Evolutionary conservation across 441 rosid species (phyloP), one percentile per base, ranked within the genome.

Genomic region (Bruguiera hainesii): DNA sequence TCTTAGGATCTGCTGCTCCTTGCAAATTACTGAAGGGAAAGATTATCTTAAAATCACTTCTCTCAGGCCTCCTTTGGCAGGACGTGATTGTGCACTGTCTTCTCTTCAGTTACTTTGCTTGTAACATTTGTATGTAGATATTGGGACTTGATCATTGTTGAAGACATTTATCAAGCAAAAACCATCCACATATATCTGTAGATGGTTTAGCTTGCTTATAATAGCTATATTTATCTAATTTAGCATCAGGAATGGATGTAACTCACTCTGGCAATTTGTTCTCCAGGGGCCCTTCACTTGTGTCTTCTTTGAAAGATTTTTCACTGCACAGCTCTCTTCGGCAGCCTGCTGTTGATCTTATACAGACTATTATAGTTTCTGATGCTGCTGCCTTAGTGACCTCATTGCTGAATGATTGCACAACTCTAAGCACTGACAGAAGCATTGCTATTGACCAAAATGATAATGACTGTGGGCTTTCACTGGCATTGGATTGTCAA

Each of bases 321-420:
- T 87, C 97, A 29, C 97, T 96, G 74, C 96, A 96, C 78, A 82
- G 77, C 76, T 89, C 99, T 61, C 82, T 96, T 72, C 87, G 93
- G 69, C 97, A 88, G 67, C 98, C 99, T 82, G 99, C 99, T 37
- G 79, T 93, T 81, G 97, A 93, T 84, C 98, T 93, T 61, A 75
- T 96, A 51, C 90, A 89, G 81, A 79, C 87, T 60, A 84, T 93
- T 74, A 30, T 96, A 65, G 96, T 90, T 63, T 90, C 98, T 79
- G 99, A 96, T 88, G 88, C 97, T 71, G 82, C 97, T 61, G 91
- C 94, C 62, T 71, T 96, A 73, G 76, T 84, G 71, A 78, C 90
- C 73, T 78, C 87, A 60, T 49, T 86, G 81, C 73, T 85, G 71
- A 79, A 78, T 69, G 71, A 79, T 69, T 69, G 64, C 66, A 51